Percentiles rank a stretch among this genome's conserved stretches.
These are phyloP conservation scores for Dalbergia cultrata DNA, from an alignment of 306 rosid genomes.

Conservation along the genomic window DNA sequence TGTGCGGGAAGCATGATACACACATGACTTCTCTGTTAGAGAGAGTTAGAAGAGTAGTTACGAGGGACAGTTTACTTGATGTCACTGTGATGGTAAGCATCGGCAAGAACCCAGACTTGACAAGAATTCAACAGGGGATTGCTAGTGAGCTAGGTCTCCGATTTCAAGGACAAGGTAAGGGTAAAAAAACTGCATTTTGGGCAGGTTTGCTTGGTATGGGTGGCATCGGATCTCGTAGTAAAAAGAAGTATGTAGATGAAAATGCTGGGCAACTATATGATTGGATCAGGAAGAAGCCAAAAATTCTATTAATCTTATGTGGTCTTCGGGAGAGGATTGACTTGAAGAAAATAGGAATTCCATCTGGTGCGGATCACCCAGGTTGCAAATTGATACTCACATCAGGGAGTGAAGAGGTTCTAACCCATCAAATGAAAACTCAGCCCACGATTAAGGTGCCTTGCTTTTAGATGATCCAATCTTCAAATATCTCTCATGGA, in stretches of 20 bases:
- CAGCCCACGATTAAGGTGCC: not conserved
- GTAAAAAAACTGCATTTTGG: too few species aligned
- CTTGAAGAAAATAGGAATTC: not conserved
- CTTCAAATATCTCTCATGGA: not conserved
- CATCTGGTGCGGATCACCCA: not conserved
- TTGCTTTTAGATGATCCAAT: not conserved
- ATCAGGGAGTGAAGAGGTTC: not conserved
- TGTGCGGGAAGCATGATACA: not conserved
- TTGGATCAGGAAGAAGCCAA: not conserved
- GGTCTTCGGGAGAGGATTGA: not conserved
- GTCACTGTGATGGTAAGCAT: not conserved
- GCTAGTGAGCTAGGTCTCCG: not conserved
- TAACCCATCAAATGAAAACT: not conserved
- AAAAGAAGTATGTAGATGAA: not conserved
- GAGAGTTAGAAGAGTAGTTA: not conserved
- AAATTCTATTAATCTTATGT: not conserved
- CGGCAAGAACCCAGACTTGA: not conserved
- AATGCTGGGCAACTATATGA: not conserved
- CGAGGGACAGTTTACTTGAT: not conserved
- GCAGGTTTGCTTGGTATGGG: too few species aligned
- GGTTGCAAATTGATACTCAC: not conserved
- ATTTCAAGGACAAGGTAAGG: not conserved
- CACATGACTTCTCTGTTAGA: not conserved
- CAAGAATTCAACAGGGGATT: not conserved
- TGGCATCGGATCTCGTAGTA: not conserved